A percentile compares a stretch with the other conserved stretches of the same genome.
phyloP scores from a whole-genome alignment of 495 filamentous ascomycete genomes.

The Xeromyces bisporus region DNA sequence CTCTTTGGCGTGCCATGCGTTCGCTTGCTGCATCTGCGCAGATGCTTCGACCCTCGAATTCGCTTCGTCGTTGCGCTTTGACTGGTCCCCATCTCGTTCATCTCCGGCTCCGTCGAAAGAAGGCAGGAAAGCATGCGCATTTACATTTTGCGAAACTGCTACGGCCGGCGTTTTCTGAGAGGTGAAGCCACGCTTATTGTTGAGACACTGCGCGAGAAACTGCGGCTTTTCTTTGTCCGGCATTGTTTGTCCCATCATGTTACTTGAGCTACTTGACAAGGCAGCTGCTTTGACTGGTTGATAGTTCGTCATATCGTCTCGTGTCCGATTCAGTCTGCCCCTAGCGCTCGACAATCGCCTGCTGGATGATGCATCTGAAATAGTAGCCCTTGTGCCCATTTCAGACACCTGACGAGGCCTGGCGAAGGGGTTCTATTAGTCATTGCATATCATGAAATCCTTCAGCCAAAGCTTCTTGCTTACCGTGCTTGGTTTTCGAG shows the following conservation, averaged over 20 bases:
- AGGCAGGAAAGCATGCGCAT: conserved; percentile 16
- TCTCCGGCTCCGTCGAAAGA: conserved; percentile 12
- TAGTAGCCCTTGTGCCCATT: not conserved
- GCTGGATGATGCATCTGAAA: no score
- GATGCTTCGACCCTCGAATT: no score
- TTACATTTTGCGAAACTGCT: conserved; percentile 13
- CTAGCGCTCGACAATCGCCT: not conserved
- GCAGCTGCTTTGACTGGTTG: not conserved
- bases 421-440: no score
- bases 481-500: no score
- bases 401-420: not conserved
- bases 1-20: conserved; percentile 3
- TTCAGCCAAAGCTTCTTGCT: no score
- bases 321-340: not conserved
- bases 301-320: not conserved
- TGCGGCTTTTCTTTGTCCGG: conserved; percentile 1
- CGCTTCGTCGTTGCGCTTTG: no score
- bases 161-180: conserved; percentile 10
- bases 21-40: no score
- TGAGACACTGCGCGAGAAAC: conserved; percentile 6
- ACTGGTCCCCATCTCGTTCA: no score
- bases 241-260: not conserved
- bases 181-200: conserved; percentile 7
- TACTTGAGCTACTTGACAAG: conserved; percentile 1
- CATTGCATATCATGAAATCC: no score